phyloP scores from a whole-genome alignment of 768 basidiomycete genomes.

The Boletus edulis region DNA sequence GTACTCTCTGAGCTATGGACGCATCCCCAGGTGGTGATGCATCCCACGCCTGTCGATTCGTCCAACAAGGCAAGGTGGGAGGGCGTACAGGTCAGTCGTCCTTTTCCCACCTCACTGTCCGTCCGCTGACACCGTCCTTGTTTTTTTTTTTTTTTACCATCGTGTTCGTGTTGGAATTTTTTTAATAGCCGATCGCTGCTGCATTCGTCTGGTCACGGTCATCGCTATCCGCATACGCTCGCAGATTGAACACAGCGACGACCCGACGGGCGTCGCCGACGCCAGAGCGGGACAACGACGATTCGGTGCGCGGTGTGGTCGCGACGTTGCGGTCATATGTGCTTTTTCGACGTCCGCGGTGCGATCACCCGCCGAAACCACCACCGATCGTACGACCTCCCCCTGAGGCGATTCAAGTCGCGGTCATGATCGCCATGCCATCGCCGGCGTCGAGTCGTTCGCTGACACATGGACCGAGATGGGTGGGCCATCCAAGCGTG shows the following conservation, averaged over 20 bases:
- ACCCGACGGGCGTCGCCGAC: not conserved
- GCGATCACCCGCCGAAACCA: constrained; percentile 6
- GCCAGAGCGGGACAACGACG: not conserved
- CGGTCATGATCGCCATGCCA: constrained; percentile 50
- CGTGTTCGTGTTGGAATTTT: no score
- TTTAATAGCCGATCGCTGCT: constrained; percentile 29
- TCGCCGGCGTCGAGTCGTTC: constrained; percentile 6
- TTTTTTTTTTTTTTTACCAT: not conserved
- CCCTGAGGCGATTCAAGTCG: constrained; percentile 36
- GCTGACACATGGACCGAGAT: not conserved
- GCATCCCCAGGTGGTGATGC: not conserved
- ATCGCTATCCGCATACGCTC: not conserved
- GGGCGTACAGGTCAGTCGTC: constrained; percentile 23
- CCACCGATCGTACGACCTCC: constrained; percentile 8
- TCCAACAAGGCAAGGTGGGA: constrained; percentile 11
- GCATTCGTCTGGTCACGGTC: constrained; percentile 18
- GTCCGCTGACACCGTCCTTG: not conserved
- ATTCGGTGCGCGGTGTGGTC: not conserved
- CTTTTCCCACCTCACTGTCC: not conserved
- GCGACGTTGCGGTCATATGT: constrained; percentile 8
- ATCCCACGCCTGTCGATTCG: not conserved
- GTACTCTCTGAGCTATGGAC: constrained; percentile 22
- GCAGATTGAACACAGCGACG: not conserved
- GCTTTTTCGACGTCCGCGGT: constrained; percentile 1
- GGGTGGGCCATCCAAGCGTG: constrained; percentile 9